A percentile compares a stretch with the other conserved stretches of the same genome.
Conservation (phyloP, 495 filamentous ascomycete genomes). For the Penicillium cosmopolitanum region DNA sequence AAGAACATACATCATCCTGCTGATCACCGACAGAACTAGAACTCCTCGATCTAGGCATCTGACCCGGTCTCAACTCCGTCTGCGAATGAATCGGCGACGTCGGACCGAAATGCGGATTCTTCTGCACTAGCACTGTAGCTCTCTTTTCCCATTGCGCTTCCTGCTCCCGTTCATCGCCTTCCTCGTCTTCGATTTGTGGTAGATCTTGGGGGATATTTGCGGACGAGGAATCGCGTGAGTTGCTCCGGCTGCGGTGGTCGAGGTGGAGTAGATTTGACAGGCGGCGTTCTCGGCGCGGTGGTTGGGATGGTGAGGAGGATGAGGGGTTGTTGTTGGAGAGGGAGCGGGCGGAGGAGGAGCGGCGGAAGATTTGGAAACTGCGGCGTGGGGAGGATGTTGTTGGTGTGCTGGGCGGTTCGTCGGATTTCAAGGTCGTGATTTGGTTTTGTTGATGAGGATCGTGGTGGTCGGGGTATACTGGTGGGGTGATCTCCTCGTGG, state of each 20-base stretch:
- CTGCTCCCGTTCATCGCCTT: constrained; percentile 51
- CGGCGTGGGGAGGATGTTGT: constrained; percentile 44
- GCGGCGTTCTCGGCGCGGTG: constrained; percentile 46
- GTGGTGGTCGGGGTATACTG: constrained; percentile 52
- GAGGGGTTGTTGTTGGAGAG: constrained; percentile 24
- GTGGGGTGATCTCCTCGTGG: constrained; percentile 74
- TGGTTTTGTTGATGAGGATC: neutral
- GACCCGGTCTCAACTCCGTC: constrained; percentile 18
- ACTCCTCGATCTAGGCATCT: constrained; percentile 31
- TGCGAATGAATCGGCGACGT: constrained; percentile 21
- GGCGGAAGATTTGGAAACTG: constrained; percentile 53
- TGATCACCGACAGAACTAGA: constrained; percentile 41
- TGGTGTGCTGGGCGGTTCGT: constrained; percentile 17
- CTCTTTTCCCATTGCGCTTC: constrained; percentile 81
- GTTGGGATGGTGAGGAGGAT: constrained; percentile 23
- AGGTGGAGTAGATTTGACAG: constrained; percentile 75
- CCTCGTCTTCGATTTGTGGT: constrained; percentile 65
- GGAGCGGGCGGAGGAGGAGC: constrained; percentile 45
- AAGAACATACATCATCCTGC: constrained; percentile 46
- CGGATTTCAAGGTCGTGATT: constrained; percentile 7
- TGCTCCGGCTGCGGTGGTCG: constrained; percentile 55
- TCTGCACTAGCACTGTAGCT: constrained; percentile 79
- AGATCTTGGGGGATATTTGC: constrained; percentile 77
- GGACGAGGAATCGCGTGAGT: constrained; percentile 57
- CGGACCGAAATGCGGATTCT: constrained; percentile 52